A percentile compares a stretch with the other conserved stretches of the same genome.
Conservation (phyloP, 2,329 filamentous ascomycete genomes). For the Sporothrix brunneoviolacea region DNA sequence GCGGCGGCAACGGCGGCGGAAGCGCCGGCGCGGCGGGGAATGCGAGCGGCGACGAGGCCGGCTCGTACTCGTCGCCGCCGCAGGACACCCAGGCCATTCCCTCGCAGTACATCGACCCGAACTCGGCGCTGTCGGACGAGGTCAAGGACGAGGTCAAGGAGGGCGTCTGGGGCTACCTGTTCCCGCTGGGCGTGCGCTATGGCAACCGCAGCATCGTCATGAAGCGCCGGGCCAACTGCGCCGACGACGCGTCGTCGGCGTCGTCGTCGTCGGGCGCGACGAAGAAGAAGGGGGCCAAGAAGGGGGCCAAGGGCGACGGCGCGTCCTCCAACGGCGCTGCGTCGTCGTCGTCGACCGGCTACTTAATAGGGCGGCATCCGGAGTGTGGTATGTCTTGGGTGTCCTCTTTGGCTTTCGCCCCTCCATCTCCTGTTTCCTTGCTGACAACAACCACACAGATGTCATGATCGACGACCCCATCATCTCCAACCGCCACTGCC, state of each 20-base stretch:
- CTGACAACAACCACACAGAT: constrained; percentile 39
- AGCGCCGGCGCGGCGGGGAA: neutral
- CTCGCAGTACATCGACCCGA: constrained; percentile 75
- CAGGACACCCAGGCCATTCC: constrained; percentile 64
- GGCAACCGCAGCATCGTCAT: constrained; percentile 63
- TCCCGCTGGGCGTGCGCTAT: constrained; percentile 68
- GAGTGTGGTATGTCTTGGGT: constrained; percentile 69
- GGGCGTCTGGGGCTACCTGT: constrained; percentile 92
- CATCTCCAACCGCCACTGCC: constrained; percentile 79
- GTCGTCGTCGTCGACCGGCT: too few species aligned
- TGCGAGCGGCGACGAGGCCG: constrained; percentile 27
- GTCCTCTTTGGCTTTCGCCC: neutral
- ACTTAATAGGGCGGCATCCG: constrained; percentile 83
- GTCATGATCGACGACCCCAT: constrained; percentile 68
- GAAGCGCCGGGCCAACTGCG: constrained; percentile 66
- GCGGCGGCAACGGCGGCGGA: constrained; percentile 27
- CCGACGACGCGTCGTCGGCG: constrained; percentile 34
- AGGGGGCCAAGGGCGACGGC: constrained; percentile 52
- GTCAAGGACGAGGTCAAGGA: constrained; percentile 77
- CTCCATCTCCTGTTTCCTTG: too few species aligned
- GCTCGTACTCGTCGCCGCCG: constrained; percentile 47
- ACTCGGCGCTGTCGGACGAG: constrained; percentile 67
- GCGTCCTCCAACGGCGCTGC: constrained; percentile 63
- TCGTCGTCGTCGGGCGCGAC: neutral
- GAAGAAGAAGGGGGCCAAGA: constrained; percentile 38